Percentiles rank a stretch among this genome's conserved stretches.
Evolutionary conservation across 495 filamentous ascomycete genomes (phyloP).

Genomic region (Penicillium soppii): DNA sequence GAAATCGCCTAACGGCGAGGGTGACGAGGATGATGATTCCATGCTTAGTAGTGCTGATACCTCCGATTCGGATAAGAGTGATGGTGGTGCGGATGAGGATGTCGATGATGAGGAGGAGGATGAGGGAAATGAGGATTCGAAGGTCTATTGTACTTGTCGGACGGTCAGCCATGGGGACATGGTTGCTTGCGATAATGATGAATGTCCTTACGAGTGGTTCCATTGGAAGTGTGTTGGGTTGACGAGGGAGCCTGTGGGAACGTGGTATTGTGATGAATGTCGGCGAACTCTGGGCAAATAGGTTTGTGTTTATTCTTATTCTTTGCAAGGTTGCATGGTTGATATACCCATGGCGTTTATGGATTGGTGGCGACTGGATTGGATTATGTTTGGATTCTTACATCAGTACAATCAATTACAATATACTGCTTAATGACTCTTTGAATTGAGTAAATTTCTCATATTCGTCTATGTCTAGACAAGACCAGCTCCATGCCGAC

Average conservation of each 20-base stretch:
- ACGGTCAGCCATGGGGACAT: constrained; percentile 94
- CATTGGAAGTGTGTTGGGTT: constrained; percentile 95
- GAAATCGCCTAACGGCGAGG: constrained; percentile 61
- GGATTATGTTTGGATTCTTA: no score
- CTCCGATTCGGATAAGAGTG: constrained; percentile 48
- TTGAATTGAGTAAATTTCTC: neutral
- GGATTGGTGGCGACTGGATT: neutral
- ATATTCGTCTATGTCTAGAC: neutral
- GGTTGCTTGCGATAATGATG: constrained; percentile 95
- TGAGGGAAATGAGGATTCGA: constrained; percentile 83
- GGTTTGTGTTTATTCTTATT: constrained; percentile 3
- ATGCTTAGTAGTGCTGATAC: constrained; percentile 51
- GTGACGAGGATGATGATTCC: constrained; percentile 66
- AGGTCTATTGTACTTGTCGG: constrained; percentile 90
- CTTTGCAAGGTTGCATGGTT: constrained; percentile 11
- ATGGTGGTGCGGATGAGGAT: constrained; percentile 49
- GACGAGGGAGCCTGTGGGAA: constrained; percentile 82
- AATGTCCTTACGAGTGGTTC: constrained; percentile 96
- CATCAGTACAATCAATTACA: neutral
- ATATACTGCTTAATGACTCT: neutral
- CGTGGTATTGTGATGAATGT: constrained; percentile 90
- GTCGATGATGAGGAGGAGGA: constrained; percentile 72
- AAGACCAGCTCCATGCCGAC: neutral
- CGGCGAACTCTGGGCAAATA: constrained; percentile 57
- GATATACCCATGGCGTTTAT: constrained; percentile 23